These are phyloP conservation scores for Phytophthora pseudosyringae DNA, from an alignment of 352 stramenopile genomes.

Conservation along the genomic window DNA sequence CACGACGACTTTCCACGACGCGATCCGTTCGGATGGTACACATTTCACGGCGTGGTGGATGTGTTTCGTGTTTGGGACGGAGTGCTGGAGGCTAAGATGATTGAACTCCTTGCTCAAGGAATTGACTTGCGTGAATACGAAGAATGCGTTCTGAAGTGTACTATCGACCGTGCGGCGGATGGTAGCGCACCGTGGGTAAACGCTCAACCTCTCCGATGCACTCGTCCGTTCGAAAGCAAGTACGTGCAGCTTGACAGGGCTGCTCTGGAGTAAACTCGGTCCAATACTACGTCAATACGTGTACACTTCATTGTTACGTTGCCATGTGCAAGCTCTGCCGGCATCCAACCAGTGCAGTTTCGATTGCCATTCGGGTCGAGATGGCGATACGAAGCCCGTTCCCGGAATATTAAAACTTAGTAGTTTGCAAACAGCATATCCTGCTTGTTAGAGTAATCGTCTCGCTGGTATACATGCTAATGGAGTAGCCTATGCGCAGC, in stretches of 20 bases:
- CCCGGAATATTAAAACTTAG: too few species aligned
- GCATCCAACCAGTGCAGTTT: too few species aligned
- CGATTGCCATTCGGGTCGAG: too few species aligned
- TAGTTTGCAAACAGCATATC: too few species aligned
- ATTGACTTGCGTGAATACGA: background rate
- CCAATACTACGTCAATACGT: too few species aligned
- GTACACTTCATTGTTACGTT: too few species aligned
- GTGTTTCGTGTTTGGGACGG: background rate
- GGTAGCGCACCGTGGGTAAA: background rate
- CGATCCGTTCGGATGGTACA: background rate
- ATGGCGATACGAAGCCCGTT: too few species aligned
- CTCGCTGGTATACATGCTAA: too few species aligned
- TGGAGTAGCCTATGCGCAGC: slow-evolving; percentile 7
- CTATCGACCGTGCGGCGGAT: background rate
- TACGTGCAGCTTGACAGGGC: background rate
- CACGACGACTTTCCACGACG: background rate
- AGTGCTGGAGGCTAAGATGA: background rate
- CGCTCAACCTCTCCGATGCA: background rate
- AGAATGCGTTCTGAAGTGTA: background rate
- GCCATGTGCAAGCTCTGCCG: too few species aligned
- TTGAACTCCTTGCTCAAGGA: background rate
- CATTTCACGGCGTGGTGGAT: background rate
- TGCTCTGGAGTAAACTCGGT: background rate
- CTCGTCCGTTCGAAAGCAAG: background rate
- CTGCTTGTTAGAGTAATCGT: too few species aligned